phyloP scores from a whole-genome alignment of 2,329 filamentous ascomycete genomes.

The Zymoseptoria crescenta region DNA sequence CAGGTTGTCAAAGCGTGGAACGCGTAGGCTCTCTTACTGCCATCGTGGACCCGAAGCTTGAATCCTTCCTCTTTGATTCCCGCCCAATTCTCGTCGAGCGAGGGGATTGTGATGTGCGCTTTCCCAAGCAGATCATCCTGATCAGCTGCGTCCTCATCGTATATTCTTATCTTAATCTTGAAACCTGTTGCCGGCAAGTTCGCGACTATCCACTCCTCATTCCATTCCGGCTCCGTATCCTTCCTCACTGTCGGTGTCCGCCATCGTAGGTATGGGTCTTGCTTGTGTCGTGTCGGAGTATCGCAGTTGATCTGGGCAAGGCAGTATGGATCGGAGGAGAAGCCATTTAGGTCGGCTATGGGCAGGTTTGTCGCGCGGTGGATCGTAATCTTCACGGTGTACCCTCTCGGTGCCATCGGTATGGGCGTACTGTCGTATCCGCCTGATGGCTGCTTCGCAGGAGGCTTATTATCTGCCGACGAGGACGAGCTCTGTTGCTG shows the following conservation, averaged over 20 bases:
- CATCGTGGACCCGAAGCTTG: constrained; percentile 72
- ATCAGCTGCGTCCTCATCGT: constrained; percentile 83
- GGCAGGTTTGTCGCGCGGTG: constrained; percentile 75
- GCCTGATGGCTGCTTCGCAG: constrained; percentile 52
- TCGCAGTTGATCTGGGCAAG: constrained; percentile 64
- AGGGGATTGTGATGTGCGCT: constrained; percentile 60
- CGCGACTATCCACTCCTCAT: constrained; percentile 78
- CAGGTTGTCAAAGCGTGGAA: constrained; percentile 61
- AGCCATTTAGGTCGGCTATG: constrained; percentile 66
- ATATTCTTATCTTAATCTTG: constrained; percentile 73
- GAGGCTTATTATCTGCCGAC: constrained; percentile 6
- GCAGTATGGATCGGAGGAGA: constrained; percentile 78
- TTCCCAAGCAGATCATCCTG: constrained; percentile 84
- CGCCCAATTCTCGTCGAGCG: constrained; percentile 57
- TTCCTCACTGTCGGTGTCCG: constrained; percentile 69
- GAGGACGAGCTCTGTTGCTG: not conserved
- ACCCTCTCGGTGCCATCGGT: constrained; percentile 61
- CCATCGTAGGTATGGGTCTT: constrained; percentile 67
- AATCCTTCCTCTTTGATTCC: constrained; percentile 60
- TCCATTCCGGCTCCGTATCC: constrained; percentile 69
- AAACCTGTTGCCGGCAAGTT: constrained; percentile 79
- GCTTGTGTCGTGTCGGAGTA: constrained; percentile 71
- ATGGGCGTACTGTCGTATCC: constrained; percentile 76
- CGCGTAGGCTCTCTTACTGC: constrained; percentile 78
- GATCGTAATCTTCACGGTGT: constrained; percentile 78